phyloP scores from a whole-genome alignment of 139 green algal species.

The Spirogloea muscicola region DNA sequence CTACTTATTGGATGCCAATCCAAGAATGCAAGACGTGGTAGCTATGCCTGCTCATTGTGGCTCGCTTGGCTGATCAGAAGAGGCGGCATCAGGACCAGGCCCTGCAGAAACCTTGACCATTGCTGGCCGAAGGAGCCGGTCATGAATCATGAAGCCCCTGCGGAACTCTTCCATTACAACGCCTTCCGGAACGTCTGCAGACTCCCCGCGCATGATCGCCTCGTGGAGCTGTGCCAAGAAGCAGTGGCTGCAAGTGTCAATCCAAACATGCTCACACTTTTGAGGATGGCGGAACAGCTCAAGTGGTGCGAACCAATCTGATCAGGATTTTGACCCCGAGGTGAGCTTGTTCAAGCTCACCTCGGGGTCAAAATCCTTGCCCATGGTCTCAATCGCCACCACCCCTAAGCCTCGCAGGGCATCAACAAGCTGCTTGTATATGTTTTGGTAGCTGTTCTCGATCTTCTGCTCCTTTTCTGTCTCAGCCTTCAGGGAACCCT shows the following conservation, averaged over 20 bases:
- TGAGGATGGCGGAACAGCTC: not conserved
- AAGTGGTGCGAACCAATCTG: not conserved
- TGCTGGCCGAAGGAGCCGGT: conserved; percentile 81
- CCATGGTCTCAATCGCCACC: conserved; percentile 71
- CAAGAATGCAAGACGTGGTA: no score
- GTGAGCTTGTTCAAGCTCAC: conserved; percentile 49
- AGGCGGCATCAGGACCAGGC: conserved; percentile 17
- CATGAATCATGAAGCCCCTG: conserved; percentile 82
- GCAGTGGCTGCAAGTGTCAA: not conserved
- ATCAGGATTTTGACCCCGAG: conserved; percentile 75
- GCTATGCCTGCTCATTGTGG: no score
- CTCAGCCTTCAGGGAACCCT: conserved; percentile 71
- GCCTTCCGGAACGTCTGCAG: conserved; percentile 36
- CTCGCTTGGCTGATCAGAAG: no score
- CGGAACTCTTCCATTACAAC: conserved; percentile 76
- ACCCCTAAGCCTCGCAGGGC: conserved; percentile 80
- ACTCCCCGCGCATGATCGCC: conserved; percentile 80
- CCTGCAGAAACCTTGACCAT: conserved; percentile 90
- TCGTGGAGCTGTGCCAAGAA: conserved; percentile 73
- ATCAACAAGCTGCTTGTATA: conserved; percentile 96
- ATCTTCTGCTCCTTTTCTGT: conserved; percentile 91
- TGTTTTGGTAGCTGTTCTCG: conserved; percentile 79
- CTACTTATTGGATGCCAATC: no score
- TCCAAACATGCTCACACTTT: not conserved
- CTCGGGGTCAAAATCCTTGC: conserved; percentile 86